phyloP scores from a whole-genome alignment of 352 stramenopile genomes.

The Globisporangium viniferum region DNA sequence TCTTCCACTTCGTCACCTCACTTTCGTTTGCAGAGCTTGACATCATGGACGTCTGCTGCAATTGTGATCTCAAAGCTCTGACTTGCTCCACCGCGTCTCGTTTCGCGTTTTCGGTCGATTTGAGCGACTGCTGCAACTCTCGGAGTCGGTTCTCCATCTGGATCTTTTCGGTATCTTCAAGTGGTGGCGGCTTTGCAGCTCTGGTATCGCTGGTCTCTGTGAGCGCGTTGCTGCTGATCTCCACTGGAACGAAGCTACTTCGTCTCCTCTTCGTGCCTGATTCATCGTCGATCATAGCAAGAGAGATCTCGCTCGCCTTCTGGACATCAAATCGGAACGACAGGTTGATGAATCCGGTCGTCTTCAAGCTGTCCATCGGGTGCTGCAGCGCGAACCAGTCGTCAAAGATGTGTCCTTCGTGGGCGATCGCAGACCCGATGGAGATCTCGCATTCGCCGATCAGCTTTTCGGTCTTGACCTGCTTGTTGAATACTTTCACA shows the following conservation, averaged over 20 bases:
- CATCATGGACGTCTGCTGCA: constrained; percentile 31
- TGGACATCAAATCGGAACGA: constrained; percentile 64
- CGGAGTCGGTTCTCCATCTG: constrained; percentile 21
- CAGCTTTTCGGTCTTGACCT: constrained; percentile 61
- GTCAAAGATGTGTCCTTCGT: constrained; percentile 72
- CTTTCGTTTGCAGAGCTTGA: constrained; percentile 22
- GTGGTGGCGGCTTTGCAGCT: neutral
- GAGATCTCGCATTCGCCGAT: constrained; percentile 76
- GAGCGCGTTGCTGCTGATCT: neutral
- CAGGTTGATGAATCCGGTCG: constrained; percentile 40
- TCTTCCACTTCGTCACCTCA: constrained; percentile 47
- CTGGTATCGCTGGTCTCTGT: neutral
- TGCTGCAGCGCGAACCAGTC: constrained; percentile 53
- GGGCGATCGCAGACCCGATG: constrained; percentile 60
- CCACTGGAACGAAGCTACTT: constrained; percentile 8
- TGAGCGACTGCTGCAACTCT: constrained; percentile 25
- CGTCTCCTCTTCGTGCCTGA: neutral
- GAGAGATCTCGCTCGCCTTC: constrained; percentile 20
- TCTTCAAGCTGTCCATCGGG: constrained; percentile 18
- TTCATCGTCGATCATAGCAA: constrained; percentile 4
- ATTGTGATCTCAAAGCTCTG: constrained; percentile 34
- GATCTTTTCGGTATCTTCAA: constrained; percentile 10
- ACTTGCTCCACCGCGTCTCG: constrained; percentile 55
- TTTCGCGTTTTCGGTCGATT: constrained; percentile 31
- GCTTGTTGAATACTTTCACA: constrained; percentile 70